Evolutionary conservation across 495 filamentous ascomycete genomes (phyloP).

Genomic region (Penicillium steckii): DNA sequence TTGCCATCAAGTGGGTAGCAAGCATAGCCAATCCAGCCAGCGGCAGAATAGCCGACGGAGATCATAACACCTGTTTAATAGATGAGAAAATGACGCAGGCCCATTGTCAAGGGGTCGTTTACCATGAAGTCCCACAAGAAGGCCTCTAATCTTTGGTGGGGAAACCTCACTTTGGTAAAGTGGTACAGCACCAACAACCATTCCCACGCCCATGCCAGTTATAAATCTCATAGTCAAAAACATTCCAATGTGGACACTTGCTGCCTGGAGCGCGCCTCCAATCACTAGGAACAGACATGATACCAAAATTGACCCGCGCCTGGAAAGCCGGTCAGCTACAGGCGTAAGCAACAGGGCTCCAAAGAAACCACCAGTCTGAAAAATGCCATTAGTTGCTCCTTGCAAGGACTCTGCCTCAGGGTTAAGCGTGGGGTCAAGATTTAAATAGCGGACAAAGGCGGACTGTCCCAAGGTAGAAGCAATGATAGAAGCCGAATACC

Average conservation of each 20-base stretch:
- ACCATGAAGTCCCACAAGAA: conserved; percentile 34
- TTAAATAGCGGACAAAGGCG: conserved; percentile 37
- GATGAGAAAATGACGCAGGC: too few species aligned
- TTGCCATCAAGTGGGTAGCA: conserved; percentile 23
- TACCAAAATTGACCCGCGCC: conserved; percentile 33
- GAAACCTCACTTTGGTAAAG: conserved; percentile 41
- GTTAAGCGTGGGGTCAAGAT: conserved; percentile 33
- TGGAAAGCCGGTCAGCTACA: conserved; percentile 27
- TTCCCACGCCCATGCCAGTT: conserved; percentile 34
- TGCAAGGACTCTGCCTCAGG: conserved; percentile 14
- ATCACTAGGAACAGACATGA: conserved; percentile 30
- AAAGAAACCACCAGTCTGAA: conserved; percentile 32
- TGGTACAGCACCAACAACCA: conserved; percentile 34
- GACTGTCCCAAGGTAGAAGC: conserved; percentile 46
- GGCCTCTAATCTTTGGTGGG: conserved; percentile 32
- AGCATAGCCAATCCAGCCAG: conserved; percentile 34
- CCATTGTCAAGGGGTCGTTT: too few species aligned
- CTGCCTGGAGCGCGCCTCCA: conserved; percentile 35
- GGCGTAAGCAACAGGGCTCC: conserved; percentile 27
- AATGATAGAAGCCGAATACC: conserved; percentile 45
- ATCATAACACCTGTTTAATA: conserved; percentile 22
- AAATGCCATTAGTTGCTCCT: conserved; percentile 42
- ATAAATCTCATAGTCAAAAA: conserved; percentile 38
- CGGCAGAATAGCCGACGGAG: conserved; percentile 28
- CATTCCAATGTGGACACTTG: conserved; percentile 38